phyloP scores from a whole-genome alignment of 176 grass and related monocot species.

The Oryza officinalis region DNA sequence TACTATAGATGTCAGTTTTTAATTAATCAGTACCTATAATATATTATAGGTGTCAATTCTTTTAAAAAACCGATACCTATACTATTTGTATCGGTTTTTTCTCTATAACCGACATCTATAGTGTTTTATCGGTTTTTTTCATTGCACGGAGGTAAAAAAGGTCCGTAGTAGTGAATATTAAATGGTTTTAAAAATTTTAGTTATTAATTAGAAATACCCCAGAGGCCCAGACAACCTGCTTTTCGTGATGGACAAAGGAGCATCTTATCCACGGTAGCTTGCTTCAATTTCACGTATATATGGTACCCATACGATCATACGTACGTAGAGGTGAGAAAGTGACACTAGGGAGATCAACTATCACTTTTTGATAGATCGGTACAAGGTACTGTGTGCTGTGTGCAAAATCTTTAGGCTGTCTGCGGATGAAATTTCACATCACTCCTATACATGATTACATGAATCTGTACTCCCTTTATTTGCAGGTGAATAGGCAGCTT shows the following conservation, averaged over 20 bases:
- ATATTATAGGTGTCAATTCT: too few relatives aligned
- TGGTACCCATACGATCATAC: background rate
- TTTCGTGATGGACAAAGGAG: background rate
- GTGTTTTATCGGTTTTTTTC: too few relatives aligned
- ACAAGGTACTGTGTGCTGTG: background rate
- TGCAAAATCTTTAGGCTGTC: background rate
- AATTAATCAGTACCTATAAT: too few relatives aligned
- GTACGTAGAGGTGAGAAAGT: background rate
- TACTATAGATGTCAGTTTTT: too few relatives aligned
- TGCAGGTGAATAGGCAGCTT: background rate
- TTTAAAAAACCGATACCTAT: too few relatives aligned
- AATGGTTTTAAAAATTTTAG: too few relatives aligned
- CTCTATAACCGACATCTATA: too few relatives aligned
- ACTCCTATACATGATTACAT: background rate
- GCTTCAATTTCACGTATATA: background rate
- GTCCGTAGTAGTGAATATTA: too few relatives aligned
- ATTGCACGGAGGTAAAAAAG: too few relatives aligned
- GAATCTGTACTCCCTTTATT: background rate
- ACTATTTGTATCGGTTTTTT: too few relatives aligned
- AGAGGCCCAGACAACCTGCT: background rate
- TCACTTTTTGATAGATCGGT: background rate
- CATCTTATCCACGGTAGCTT: background rate
- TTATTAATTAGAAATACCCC: too few relatives aligned
- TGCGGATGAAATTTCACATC: background rate
- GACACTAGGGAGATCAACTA: background rate